Base-by-base conservation (phyloP, 257 asterid genomes). In the Solanum rostratum region DNA sequence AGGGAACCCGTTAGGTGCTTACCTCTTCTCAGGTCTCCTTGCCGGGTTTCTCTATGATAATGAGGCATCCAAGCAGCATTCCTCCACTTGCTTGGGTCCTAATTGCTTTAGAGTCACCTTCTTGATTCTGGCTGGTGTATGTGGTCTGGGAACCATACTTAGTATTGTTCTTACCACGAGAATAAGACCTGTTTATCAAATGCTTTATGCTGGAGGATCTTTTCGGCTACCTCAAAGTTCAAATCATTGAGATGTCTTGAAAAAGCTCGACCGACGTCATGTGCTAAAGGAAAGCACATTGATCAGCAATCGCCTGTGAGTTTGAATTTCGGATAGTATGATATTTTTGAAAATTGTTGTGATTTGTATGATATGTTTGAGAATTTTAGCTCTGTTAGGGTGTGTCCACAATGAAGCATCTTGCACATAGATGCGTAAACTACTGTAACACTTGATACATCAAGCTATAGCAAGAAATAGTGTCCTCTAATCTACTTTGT, bases 171-270 rank as follows among this genome's bases (percentile, higher is more conserved):
- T 94, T 84, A 92, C 96, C 0, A 33, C 69, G 83, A 91, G 96
- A 85, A 88, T 94, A 81, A 85, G n/a, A 52, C 96, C 96, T 0
- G 95, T 94, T 71, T 94, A 94, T 80, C 90, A 87, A 87, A 91
- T 76, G 95, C 93, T 94, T 49, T 94, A 94, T 69, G 90, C 90
- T 49, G 95, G 94, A 60, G 97, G 97, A 54, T 94, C 97, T 5
- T 88, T 88, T 85, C 88, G 88, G 86, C 86, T 87, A 54, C 95
- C 93, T 39, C 92, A 88, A 79, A 84, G 87, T 83, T 85, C 93
- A 55, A 88, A 79, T 30, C 84, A 80, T 29, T 87, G 90, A 90
- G 82, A 57, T 66, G 55, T 82, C 69, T 79, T 33, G 80, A 49
- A 73, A 14, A 84, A 60, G 45, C 11, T 7, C 29, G 15, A 27